Base-by-base conservation (phyloP, 192 early-diverging fungal species). In the Coemansia sp. region DNA sequence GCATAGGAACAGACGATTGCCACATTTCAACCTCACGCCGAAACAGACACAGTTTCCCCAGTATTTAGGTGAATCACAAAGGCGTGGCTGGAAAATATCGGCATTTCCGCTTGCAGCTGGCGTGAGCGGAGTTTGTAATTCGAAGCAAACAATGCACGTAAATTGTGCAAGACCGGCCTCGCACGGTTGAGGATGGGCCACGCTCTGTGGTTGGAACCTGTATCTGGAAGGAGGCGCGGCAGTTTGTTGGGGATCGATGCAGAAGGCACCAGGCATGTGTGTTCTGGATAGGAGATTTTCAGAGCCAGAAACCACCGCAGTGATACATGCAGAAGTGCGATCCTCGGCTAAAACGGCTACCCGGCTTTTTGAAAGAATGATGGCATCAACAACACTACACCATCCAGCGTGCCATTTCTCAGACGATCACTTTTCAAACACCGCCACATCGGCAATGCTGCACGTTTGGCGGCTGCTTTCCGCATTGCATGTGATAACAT, bases 261-360 rank as follows among this genome's bases (percentile, higher is more conserved):
- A n/a, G 15, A 44, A 44, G 14, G 14, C 50, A 52, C 6, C 50
- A 19, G 50, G 50, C 20, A 22, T 52, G 22, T 52, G 22, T 44
- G 50, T 52, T 52, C 50, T 52, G 50, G 23, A 52, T 52, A 25
- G 19, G 50, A 19, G 50, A 52, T 52, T 21, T 17, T 12, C 50
- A 52, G 23, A 52, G 50, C 21, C 50, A 11, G 50, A 52, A 52
- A 52, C 22, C 9, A 12, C 20, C 50, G 17, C 26, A 12, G 9
- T 5, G 23, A 52, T 22, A 52, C 50, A 52, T 52, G 53, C 53
- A 56, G 53, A 56, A 34, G 31, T 22, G 28, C 53, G 22, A 34
- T 34, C 53, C 26, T 34, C 53, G 53, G 53, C 53, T 56, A 56
- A 56, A 56, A 56, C 53, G n/a, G 28, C 53, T 56, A 34, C n/a